A percentile compares a stretch with the other conserved stretches of the same genome.
Evolutionary conservation across 2,329 filamentous ascomycete genomes (phyloP).

Genomic region (Hypocreales sp.): DNA sequence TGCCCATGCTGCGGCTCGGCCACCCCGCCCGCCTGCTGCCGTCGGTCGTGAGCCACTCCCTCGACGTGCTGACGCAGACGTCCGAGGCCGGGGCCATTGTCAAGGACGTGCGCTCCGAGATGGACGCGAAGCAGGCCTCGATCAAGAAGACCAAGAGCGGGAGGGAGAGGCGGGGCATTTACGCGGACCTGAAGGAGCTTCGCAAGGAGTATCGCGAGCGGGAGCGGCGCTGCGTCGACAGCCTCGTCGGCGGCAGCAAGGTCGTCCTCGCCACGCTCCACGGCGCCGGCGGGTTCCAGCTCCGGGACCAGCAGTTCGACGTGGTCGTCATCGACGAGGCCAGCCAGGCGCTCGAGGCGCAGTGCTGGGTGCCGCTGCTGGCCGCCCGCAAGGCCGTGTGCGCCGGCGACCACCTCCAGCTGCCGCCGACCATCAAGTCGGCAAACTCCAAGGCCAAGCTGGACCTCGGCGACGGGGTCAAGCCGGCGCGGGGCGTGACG

Average conservation of each 20-base stretch:
- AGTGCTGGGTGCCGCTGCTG: conserved; percentile 88
- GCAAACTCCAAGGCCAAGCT: conserved; percentile 35
- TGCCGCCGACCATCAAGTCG: conserved; percentile 90
- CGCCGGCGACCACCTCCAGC: conserved; percentile 85
- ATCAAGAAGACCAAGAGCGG: conserved; percentile 77
- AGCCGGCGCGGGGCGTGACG: conserved; percentile 35
- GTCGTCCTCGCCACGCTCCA: conserved; percentile 89
- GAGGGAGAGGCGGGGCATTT: conserved; percentile 66
- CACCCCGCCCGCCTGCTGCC: conserved; percentile 85
- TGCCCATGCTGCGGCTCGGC: conserved; percentile 78
- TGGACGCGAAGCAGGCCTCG: conserved; percentile 80
- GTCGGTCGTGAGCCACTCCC: conserved; percentile 73
- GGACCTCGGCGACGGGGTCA: conserved; percentile 19
- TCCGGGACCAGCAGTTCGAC: conserved; percentile 71
- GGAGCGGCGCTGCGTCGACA: conserved; percentile 66
- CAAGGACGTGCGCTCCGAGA: conserved; percentile 76
- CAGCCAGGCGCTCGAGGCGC: conserved; percentile 86
- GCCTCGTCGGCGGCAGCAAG: conserved; percentile 60
- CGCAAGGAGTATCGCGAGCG: conserved; percentile 78
- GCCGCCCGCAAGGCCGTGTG: conserved; percentile 72
- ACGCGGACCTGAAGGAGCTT: conserved; percentile 69
- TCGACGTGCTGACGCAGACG: conserved; percentile 80
- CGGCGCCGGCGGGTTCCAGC: conserved; percentile 73
- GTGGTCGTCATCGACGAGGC: conserved; percentile 94
- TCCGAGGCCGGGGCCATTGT: conserved; percentile 85